phyloP scores from a whole-genome alignment of 2,329 filamentous ascomycete species.

The Colletotrichum sp. region DNA sequence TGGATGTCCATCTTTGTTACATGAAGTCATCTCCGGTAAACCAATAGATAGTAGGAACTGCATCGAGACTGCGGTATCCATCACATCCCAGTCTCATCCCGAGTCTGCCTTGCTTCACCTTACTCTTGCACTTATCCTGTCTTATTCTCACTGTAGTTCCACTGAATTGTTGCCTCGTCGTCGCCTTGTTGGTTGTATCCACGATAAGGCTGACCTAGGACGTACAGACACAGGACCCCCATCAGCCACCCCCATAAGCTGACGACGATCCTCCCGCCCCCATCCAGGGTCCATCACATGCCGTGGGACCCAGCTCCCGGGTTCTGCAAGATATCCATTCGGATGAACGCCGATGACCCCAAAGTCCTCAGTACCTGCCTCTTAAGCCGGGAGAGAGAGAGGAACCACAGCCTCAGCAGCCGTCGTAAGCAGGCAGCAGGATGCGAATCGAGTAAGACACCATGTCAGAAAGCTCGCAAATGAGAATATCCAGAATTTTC shows the following conservation, averaged over 20 bases:
- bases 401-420: not conserved
- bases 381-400: not conserved
- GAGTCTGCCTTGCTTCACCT: not conserved
- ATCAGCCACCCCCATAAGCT: not conserved
- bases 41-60: not conserved
- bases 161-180: not conserved
- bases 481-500: not conserved
- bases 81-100: not conserved
- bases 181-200: not conserved
- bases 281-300: not conserved
- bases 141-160: not conserved
- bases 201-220: not conserved
- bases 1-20: accelerated
- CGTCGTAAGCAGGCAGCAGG: not conserved
- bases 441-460: not conserved
- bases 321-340: not conserved
- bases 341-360: not conserved
- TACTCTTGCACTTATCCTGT: not conserved
- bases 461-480: not conserved
- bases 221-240: not conserved
- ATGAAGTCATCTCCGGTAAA: not conserved
- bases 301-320: not conserved
- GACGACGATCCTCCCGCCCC: not conserved
- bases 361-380: not conserved
- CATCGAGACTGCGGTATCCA: not conserved